Evolutionary conservation across 2,329 filamentous ascomycete genomes (phyloP), one percentile per base, ranked within the genome.

Genomic region (Talaromyces marneffei): DNA sequence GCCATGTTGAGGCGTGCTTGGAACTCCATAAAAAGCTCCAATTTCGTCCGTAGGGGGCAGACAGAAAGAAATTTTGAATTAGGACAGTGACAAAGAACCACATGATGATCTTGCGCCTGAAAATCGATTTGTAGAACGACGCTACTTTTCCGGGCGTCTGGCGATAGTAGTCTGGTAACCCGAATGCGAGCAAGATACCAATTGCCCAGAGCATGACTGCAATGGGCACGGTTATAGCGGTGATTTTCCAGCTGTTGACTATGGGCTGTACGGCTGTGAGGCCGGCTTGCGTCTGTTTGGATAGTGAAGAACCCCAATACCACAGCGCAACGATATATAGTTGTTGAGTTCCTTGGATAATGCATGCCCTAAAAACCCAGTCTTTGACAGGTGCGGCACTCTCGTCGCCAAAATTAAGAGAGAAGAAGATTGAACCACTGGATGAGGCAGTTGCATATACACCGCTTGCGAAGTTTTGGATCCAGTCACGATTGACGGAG

Each of bases 311-410:
- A 31, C 86, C 86, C 86, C 86, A 88, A 69, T 84, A 87, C 85
- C 85, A 89, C 12, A 89, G 78, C 6, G 80, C 82, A 25, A 85
- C 81, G 56, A 87, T 80, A 70, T 88, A 89, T 64, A 86, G 77
- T 68, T 88, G 86, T 67, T 88, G 86, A 6, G 85, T 85, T 44
- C 86, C 86, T 70, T 88, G 85, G 57, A 89, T 86, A 12, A 85
- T 71, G 67, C 85, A 86, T 16, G 86, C 86, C 61, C 86, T 81
- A 74, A 85, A 86, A n/a, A 86, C 84, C 85, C 85, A 88, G 37
- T 83, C 79, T 69, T 83, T 85, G 46, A 87, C 82, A 6, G 85
- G 84, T 2, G 82, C 80, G 52, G 85, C 85, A 44, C 82, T 83
- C 75, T 87, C 84, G 65, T 84, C 83, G 61, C 85, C 85, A 67